phyloP scores from a whole-genome alignment of 805 yeast genomes.

The Ogataea allantospora region DNA sequence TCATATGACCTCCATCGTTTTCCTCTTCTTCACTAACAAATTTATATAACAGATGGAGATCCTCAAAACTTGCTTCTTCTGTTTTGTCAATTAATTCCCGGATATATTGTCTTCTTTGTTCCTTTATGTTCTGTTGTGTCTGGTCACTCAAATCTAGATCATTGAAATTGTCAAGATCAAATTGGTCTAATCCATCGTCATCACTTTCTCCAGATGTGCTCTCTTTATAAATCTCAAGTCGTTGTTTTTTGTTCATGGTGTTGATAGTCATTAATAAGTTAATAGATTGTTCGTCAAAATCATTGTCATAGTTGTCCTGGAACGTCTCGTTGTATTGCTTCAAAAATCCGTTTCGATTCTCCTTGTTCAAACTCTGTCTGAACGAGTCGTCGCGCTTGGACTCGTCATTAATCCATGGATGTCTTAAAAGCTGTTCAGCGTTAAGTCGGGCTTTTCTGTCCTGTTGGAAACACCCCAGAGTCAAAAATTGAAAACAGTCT shows the following conservation, averaged over 20 bases:
- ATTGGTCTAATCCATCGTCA: constrained; percentile 20
- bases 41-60: constrained; percentile 14
- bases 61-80: constrained; percentile 13
- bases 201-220: constrained; percentile 16
- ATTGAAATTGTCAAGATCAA: constrained; percentile 17
- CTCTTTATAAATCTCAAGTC: constrained; percentile 23
- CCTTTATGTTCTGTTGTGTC: constrained; percentile 2
- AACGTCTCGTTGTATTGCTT: constrained; percentile 18
- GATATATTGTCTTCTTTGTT: constrained; percentile 15
- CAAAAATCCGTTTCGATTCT: constrained; percentile 10
- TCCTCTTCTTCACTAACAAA: constrained; percentile 13
- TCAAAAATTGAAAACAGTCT: constrained; percentile 46
- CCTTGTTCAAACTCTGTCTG: constrained; percentile 4
- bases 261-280: constrained; percentile 17
- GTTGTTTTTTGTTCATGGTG: constrained; percentile 17
- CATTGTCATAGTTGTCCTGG: constrained; percentile 20
- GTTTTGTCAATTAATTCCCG: constrained; percentile 7
- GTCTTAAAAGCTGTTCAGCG: constrained; percentile 55
- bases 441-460: constrained; percentile 58
- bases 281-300: constrained; percentile 20
- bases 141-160: constrained; percentile 5
- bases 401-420: constrained; percentile 52
- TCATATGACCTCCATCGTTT: too few species aligned
- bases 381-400: constrained; percentile 4
- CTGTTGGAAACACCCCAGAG: constrained; percentile 67